These are phyloP conservation scores for Angophora floribunda DNA, from an alignment of 345 rosid species.

Conservation along the genomic window DNA sequence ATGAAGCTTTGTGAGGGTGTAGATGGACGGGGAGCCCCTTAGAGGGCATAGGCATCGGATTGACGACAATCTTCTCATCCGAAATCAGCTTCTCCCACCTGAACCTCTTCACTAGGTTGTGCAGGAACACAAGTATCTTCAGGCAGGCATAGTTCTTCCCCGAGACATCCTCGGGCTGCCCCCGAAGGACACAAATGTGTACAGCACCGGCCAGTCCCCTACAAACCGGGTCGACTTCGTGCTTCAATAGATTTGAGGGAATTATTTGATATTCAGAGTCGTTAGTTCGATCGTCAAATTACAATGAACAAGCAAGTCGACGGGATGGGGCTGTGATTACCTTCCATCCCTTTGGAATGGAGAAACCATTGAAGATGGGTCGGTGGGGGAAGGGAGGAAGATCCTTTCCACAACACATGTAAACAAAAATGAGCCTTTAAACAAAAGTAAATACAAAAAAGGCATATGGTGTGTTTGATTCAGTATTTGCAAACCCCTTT, in stretches of 20 bases:
- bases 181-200: conserved; percentile 36
- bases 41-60: conserved; percentile 30
- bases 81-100: conserved; percentile 26
- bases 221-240: conserved; percentile 25
- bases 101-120: conserved; percentile 28
- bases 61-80: conserved; percentile 20
- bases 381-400: too few species aligned
- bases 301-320: background rate
- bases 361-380: conserved; percentile 17
- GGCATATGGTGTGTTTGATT: too few species aligned
- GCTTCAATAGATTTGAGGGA: conserved; percentile 20
- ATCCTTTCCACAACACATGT: too few species aligned
- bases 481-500: too few species aligned
- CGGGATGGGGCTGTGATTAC: background rate
- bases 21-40: conserved; percentile 31
- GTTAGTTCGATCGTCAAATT: background rate
- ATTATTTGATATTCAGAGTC: background rate
- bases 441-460: too few species aligned
- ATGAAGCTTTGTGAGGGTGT: conserved; percentile 4
- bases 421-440: too few species aligned
- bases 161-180: conserved; percentile 45
- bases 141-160: conserved; percentile 36
- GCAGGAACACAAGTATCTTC: conserved; percentile 34
- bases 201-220: conserved; percentile 27
- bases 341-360: conserved; percentile 47